Conservation (phyloP, 306 rosid genomes). For the Pterocarpus macrocarpus region DNA sequence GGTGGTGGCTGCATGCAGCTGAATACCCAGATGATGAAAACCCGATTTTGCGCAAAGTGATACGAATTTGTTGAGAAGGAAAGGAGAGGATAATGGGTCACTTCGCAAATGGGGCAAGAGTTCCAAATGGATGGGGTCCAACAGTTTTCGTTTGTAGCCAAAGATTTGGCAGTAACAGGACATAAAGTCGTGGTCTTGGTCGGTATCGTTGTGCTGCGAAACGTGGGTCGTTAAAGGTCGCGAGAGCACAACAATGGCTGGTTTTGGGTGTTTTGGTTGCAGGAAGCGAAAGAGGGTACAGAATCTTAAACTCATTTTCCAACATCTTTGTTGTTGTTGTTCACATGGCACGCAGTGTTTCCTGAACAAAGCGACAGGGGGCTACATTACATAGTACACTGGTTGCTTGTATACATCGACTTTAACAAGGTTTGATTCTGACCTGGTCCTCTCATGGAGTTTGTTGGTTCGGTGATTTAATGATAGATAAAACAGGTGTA, state of each 20-base stretch:
- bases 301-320: not conserved
- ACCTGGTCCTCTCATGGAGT: too few species aligned
- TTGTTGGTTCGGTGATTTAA: too few species aligned
- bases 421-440: too few species aligned
- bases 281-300: not conserved
- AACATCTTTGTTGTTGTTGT: not conserved
- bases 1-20: conserved; percentile 41
- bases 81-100: conserved; percentile 48
- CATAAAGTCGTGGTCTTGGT: not conserved
- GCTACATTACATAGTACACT: too few species aligned
- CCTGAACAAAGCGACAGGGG: too few species aligned
- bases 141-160: not conserved
- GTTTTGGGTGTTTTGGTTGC: not conserved
- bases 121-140: not conserved
- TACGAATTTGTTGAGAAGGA: conserved; percentile 44
- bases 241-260: not conserved
- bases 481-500: too few species aligned
- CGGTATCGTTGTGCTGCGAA: not conserved
- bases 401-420: too few species aligned
- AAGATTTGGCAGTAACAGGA: not conserved
- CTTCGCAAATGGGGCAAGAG: conserved; percentile 28
- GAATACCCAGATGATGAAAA: conserved; percentile 22
- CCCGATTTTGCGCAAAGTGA: conserved; percentile 44
- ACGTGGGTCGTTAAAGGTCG: not conserved
- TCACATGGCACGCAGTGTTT: too few species aligned